These are phyloP conservation scores for Cyphellophora attinorum DNA, from an alignment of 2,329 filamentous ascomycete species.

Conservation along the genomic window DNA sequence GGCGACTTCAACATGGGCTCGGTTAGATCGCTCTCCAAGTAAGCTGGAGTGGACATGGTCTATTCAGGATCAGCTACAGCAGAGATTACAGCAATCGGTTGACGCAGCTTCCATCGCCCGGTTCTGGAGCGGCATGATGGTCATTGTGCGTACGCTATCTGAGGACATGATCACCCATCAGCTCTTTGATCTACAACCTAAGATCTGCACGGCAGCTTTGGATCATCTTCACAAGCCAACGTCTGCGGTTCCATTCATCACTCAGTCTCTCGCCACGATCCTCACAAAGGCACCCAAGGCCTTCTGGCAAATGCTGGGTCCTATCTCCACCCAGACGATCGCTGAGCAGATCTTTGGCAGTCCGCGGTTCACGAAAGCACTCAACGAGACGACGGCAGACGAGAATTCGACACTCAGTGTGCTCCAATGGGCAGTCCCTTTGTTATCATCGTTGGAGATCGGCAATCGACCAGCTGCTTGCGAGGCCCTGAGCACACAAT, in stretches of 20 bases:
- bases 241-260: conserved; percentile 56
- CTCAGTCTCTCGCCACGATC: conserved; percentile 61
- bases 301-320: conserved; percentile 81
- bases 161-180: conserved; percentile 67
- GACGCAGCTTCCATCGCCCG: conserved; percentile 50
- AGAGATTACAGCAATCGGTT: conserved; percentile 55
- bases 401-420: conserved; percentile 32
- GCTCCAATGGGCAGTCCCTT: conserved; percentile 68
- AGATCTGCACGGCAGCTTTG: conserved; percentile 51
- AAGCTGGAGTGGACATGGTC: conserved; percentile 78
- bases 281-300: conserved; percentile 66
- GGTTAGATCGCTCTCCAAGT: conserved; percentile 54
- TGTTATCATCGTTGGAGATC: conserved; percentile 66
- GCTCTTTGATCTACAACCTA: conserved; percentile 67
- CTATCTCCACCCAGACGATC: conserved; percentile 68
- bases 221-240: conserved; percentile 57
- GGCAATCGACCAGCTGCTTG: conserved; percentile 71
- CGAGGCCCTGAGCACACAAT: conserved; percentile 64
- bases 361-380: conserved; percentile 50
- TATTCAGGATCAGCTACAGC: conserved; percentile 62
- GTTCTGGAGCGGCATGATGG: conserved; percentile 70
- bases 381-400: conserved; percentile 20
- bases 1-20: conserved; percentile 56
- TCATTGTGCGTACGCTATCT: conserved; percentile 65
- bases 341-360: conserved; percentile 77